phyloP scores from a whole-genome alignment of 2,329 filamentous ascomycete genomes.

The Diaporthe citrichinensis region DNA sequence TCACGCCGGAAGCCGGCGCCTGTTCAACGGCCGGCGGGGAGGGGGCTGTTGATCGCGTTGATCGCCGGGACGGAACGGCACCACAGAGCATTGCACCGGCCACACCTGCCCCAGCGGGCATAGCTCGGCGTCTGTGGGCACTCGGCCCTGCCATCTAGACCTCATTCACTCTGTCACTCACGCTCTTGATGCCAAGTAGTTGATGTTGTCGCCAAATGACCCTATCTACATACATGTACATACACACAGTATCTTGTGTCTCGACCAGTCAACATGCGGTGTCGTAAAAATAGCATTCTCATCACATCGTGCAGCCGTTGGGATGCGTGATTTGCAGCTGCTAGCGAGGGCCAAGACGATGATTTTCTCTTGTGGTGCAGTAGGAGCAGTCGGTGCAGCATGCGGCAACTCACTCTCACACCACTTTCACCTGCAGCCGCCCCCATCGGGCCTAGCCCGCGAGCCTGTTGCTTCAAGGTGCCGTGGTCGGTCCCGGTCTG shows the following conservation, averaged over 20 bases:
- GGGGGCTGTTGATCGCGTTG: neutral
- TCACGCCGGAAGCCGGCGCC: neutral
- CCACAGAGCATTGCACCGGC: neutral
- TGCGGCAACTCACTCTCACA: conserved; percentile 14
- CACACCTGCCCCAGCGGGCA: conserved; percentile 5
- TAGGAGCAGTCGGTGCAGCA: too few species aligned
- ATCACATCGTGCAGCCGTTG: conserved; percentile 28
- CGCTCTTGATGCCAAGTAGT: neutral
- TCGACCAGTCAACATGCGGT: conserved; percentile 9
- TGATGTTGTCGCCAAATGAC: neutral
- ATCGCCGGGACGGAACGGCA: conserved; percentile 19
- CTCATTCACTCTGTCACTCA: too few species aligned
- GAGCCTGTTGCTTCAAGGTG: neutral
- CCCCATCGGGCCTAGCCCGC: neutral
- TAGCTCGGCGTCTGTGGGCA: conserved; percentile 1
- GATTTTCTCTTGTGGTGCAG: neutral
- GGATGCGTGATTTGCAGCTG: neutral
- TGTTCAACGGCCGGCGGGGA: conserved; percentile 15
- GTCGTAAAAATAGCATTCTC: conserved; percentile 30
- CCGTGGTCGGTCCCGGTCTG: neutral
- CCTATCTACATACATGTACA: neutral
- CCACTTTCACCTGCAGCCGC: conserved; percentile 12
- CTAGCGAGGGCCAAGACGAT: conserved; percentile 7
- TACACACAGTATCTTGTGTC: neutral
- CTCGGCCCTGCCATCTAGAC: neutral